Evolutionary conservation across 805 yeast species (phyloP), one percentile per base, ranked within the genome.

Genomic region (Wickerhamiella azyma): DNA sequence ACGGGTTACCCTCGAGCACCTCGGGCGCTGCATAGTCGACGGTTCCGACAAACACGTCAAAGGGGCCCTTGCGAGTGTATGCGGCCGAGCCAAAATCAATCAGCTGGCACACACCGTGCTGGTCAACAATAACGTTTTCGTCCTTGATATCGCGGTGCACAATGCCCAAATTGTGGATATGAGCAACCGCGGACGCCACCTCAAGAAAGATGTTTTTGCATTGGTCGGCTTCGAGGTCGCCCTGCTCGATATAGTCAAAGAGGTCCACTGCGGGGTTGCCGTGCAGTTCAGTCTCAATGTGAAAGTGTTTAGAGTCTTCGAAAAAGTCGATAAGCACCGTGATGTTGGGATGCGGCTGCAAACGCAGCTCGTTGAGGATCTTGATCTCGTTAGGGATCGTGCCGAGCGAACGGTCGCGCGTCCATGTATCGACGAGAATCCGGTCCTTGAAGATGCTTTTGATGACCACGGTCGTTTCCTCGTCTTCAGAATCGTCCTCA

Each of bases 21-120:
- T 92, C 98, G 0, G 98, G 98, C 0, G 97, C 94, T 1, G 97
- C 97, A 62, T 89, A 92, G 62, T 92, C 96, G 38, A 92, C 79
- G 0, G 98, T 92, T 2, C 98, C 98, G 1, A 92, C 97, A 64
- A 92, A 89, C 5, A 92, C 95, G 54, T 89, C 95, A 64, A 89
- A 92, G 5, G 97, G 97, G 0, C 96, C 97, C 65, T 81, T 85
- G 53, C 74, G 76, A 17, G 79, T 76, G 61, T 85, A 85, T 0
- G 96, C 95, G 1, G 97, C 94, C 41, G 94, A 81, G 1, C 98
- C 98, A 62, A 86, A 89, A 64, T 89, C 98, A 58, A 89, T 89
- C 51, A 89, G 67, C 60, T 86, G 88, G 44, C 85, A 79, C 39
- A 76, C 70, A 2, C 92, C 94, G 21, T 53, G 41, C 47, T 78